These are phyloP conservation scores for Allomyces javanicus DNA, from an alignment of 192 early-diverging fungal species.

Conservation along the genomic window DNA sequence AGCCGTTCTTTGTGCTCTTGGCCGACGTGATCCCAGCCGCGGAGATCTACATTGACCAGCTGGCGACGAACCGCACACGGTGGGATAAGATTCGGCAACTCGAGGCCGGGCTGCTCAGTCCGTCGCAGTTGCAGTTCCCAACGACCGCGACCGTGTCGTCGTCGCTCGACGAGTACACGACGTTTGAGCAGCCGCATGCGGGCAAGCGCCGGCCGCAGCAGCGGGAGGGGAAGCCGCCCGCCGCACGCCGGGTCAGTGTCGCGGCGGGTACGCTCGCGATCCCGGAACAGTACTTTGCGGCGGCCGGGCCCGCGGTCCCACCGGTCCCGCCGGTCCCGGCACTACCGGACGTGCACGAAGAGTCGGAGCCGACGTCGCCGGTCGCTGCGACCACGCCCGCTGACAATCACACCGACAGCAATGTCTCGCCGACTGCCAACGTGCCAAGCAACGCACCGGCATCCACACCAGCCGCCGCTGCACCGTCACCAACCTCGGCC, in stretches of 20 bases:
- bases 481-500: too few species aligned
- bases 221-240: neutral
- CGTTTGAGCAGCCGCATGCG: neutral
- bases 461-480: too few species aligned
- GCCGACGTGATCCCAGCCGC: neutral
- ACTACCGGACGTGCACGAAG: too few species aligned
- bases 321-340: too few species aligned
- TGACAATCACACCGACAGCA: too few species aligned
- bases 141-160: neutral
- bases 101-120: neutral
- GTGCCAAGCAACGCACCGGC: too few species aligned
- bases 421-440: too few species aligned
- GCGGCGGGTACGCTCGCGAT: neutral
- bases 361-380: too few species aligned
- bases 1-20: neutral
- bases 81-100: neutral
- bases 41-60: neutral
- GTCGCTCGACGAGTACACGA: too few species aligned
- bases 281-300: neutral
- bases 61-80: neutral
- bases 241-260: neutral
- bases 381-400: too few species aligned
- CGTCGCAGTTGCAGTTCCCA: neutral
- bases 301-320: too few species aligned
- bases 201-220: too few species aligned